Conservation (phyloP, 2,329 filamentous ascomycete genomes). For the Cladosporium austrohemisphaericum region DNA sequence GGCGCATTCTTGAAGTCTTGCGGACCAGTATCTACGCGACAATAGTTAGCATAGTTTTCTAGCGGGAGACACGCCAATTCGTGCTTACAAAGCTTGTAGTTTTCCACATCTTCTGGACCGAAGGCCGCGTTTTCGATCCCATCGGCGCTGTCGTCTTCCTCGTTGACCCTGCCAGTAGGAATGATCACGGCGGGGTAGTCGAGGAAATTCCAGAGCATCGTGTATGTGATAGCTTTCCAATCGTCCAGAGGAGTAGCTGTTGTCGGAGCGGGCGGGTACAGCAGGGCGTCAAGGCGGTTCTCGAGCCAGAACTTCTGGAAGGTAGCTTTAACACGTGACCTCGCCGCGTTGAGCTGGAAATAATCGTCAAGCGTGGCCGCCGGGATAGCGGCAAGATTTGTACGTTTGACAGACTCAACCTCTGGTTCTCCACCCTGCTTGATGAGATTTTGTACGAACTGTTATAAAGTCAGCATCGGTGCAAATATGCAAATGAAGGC, state of each 20-base stretch:
- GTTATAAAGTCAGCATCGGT: constrained; percentile 4
- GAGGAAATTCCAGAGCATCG: constrained; percentile 62
- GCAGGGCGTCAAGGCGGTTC: constrained; percentile 51
- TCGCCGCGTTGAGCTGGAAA: constrained; percentile 19
- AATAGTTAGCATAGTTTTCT: not conserved
- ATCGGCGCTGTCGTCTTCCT: constrained; percentile 38
- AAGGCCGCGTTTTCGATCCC: constrained; percentile 26
- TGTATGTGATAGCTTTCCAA: constrained; percentile 47
- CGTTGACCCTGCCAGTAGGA: constrained; percentile 49
- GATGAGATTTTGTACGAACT: constrained; percentile 17
- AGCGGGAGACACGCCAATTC: not conserved
- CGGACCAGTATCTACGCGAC: constrained; percentile 29
- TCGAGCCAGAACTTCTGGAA: constrained; percentile 19
- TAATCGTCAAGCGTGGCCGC: constrained; percentile 19
- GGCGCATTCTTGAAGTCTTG: constrained; percentile 28
- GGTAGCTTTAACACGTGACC: constrained; percentile 15
- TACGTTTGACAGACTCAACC: constrained; percentile 21
- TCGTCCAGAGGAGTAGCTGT: constrained; percentile 50
- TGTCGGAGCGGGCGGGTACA: constrained; percentile 55
- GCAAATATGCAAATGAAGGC: not conserved
- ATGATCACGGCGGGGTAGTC: constrained; percentile 62
- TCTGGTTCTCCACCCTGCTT: constrained; percentile 19
- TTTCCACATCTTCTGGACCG: constrained; percentile 18
- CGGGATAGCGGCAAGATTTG: constrained; percentile 22
- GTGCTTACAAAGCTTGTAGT: constrained; percentile 26